These are phyloP conservation scores for Phytophthora ohioensis DNA, from an alignment of 352 stramenopile genomes.

Conservation along the genomic window DNA sequence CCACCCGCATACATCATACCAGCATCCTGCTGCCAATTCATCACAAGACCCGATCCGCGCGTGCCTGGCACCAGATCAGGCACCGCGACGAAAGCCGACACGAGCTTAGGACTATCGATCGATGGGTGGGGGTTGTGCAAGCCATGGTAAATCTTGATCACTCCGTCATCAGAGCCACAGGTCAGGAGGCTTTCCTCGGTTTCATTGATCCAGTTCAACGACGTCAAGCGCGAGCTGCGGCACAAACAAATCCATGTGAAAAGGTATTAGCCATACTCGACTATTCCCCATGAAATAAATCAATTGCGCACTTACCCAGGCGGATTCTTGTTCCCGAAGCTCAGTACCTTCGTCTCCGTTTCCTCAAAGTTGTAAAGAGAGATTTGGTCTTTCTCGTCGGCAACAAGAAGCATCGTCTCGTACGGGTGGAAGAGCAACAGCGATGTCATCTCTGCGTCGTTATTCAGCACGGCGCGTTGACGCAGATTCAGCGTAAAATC, in stretches of 20 bases:
- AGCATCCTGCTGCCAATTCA: slow-evolving; percentile 95
- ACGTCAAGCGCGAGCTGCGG: slow-evolving; percentile 91
- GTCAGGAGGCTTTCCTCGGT: slow-evolving; percentile 93
- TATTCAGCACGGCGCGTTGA: slow-evolving; percentile 93
- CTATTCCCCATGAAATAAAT: not conserved
- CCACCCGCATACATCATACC: slow-evolving; percentile 94
- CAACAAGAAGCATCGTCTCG: slow-evolving; percentile 94
- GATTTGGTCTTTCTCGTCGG: slow-evolving; percentile 94
- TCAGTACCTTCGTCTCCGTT: slow-evolving; percentile 81
- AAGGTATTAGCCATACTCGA: slow-evolving; percentile 16
- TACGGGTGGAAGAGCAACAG: slow-evolving; percentile 98
- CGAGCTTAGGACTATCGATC: slow-evolving; percentile 70
- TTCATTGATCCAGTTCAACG: slow-evolving; percentile 98
- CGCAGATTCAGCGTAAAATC: slow-evolving; percentile 89
- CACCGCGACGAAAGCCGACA: slow-evolving; percentile 94
- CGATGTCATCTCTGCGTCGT: slow-evolving; percentile 94
- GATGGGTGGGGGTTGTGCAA: slow-evolving; percentile 66
- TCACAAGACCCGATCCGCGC: slow-evolving; percentile 94
- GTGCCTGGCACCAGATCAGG: slow-evolving; percentile 92
- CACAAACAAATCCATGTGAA: slow-evolving; percentile 3
- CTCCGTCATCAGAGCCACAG: slow-evolving; percentile 96
- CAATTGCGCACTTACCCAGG: slow-evolving; percentile 57
- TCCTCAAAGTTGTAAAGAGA: slow-evolving; percentile 96
- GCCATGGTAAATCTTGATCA: slow-evolving; percentile 96
- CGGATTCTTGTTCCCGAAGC: slow-evolving; percentile 89